Conservation (phyloP, 805 yeast species). For the Yarrowia alimentaria region DNA sequence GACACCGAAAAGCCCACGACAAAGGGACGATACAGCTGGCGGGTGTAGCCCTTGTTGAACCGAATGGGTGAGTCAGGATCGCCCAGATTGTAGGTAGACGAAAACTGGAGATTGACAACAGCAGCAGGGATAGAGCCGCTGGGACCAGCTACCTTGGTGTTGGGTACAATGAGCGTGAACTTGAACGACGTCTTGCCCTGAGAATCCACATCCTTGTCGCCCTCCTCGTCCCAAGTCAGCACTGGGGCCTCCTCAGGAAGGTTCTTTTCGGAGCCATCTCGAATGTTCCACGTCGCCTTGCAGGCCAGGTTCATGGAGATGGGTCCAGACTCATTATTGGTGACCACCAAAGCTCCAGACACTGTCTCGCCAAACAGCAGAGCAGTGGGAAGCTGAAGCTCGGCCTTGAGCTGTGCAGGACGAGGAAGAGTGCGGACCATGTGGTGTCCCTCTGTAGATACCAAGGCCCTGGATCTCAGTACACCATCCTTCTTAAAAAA, state of each 20-base stretch:
- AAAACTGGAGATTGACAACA: conserved; percentile 30
- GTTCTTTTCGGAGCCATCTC: conserved; percentile 3
- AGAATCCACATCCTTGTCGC: neutral
- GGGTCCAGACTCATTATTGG: conserved; percentile 36
- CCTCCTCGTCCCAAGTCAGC: conserved; percentile 4
- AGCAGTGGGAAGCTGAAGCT: conserved; percentile 30
- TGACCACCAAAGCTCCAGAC: conserved; percentile 29
- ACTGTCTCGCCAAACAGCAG: conserved; percentile 37
- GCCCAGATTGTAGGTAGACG: conserved; percentile 29
- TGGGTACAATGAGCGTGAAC: conserved; percentile 3
- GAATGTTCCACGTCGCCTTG: conserved; percentile 26
- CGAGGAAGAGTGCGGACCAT: conserved; percentile 34
- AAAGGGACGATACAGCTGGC: conserved; percentile 41
- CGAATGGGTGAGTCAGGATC: conserved; percentile 33
- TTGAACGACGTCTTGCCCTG: neutral
- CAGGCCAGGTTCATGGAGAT: conserved; percentile 31
- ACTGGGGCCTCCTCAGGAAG: neutral
- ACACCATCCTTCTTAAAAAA: conserved; percentile 11
- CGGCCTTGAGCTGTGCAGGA: conserved; percentile 36
- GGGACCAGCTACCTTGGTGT: conserved; percentile 5
- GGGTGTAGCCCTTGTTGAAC: conserved; percentile 29
- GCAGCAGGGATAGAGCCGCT: conserved; percentile 9
- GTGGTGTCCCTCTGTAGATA: conserved; percentile 22
- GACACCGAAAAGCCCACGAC: conserved; percentile 41
- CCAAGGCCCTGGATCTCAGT: conserved; percentile 18